phyloP scores from a whole-genome alignment of 2,329 filamentous ascomycete genomes.

The Magnaporthales sp. region DNA sequence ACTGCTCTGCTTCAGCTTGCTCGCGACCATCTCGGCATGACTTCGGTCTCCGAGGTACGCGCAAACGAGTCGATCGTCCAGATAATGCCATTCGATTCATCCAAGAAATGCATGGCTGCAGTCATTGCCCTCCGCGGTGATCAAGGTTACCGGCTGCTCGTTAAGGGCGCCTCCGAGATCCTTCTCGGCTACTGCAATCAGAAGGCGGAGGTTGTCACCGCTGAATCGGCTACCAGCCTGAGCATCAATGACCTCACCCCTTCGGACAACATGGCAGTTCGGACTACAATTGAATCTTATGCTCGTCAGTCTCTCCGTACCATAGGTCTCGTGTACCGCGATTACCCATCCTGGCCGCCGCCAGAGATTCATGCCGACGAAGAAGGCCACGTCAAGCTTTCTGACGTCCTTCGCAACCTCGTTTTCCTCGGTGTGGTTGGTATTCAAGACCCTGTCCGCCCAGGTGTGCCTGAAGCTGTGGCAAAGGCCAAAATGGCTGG shows the following conservation, averaged over 20 bases:
- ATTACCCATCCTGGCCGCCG: conserved; percentile 62
- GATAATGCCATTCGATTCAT: conserved; percentile 45
- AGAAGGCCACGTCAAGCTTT: conserved; percentile 53
- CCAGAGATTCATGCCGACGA: conserved; percentile 38
- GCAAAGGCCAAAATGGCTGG: conserved; percentile 54
- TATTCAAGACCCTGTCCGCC: conserved; percentile 61
- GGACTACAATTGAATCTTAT: conserved; percentile 24
- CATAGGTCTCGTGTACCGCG: conserved; percentile 65
- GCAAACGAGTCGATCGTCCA: conserved; percentile 33
- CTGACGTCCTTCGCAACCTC: conserved; percentile 53
- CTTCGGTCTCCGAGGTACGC: conserved; percentile 34
- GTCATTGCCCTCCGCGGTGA: conserved; percentile 36
- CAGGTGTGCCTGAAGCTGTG: conserved; percentile 57
- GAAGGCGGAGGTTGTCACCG: conserved; percentile 39
- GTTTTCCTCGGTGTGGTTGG: conserved; percentile 62
- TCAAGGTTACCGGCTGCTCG: conserved; percentile 36
- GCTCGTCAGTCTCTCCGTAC: conserved; percentile 60
- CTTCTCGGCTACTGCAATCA: conserved; percentile 35
- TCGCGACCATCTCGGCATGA: conserved; percentile 39
- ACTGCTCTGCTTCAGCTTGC: conserved; percentile 43
- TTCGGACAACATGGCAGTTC: background rate
- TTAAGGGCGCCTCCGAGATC: conserved; percentile 51
- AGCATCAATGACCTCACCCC: background rate
- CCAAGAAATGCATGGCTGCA: conserved; percentile 47
- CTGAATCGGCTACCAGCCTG: conserved; percentile 48